These are phyloP conservation scores for Botrytis fragariae DNA, from an alignment of 2,329 filamentous ascomycete genomes.

Conservation along the genomic window DNA sequence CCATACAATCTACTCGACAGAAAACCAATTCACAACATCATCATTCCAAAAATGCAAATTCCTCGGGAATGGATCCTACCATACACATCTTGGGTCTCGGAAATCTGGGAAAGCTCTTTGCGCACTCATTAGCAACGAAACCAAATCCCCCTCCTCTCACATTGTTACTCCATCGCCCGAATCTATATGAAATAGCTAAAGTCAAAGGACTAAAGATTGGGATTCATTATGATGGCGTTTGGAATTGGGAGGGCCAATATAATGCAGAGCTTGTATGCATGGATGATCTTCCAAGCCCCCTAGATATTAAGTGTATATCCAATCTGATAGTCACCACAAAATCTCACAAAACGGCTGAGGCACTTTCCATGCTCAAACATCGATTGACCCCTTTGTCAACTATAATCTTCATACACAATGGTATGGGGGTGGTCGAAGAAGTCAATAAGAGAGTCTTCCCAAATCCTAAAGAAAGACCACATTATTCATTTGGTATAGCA, in stretches of 20 bases:
- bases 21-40: neutral
- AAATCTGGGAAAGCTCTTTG: conserved; percentile 77
- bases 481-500: conserved; percentile 67
- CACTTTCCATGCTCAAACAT: conserved; percentile 55
- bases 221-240: conserved; percentile 28
- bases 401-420: conserved; percentile 83
- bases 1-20: neutral
- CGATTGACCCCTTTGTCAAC: conserved; percentile 65
- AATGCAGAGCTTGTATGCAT: conserved; percentile 24
- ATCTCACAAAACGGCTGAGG: conserved; percentile 63
- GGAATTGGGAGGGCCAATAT: conserved; percentile 29
- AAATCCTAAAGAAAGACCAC: conserved; percentile 56
- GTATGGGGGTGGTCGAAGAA: conserved; percentile 69
- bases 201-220: conserved; percentile 23
- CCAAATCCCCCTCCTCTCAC: conserved; percentile 68
- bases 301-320: neutral
- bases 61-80: neutral
- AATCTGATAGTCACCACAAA: conserved; percentile 81
- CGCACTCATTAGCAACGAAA: conserved; percentile 61
- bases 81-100: conserved; percentile 80
- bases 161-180: conserved; percentile 68
- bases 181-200: conserved; percentile 50
- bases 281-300: neutral
- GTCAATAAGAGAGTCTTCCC: conserved; percentile 58
- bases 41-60: neutral